Evolutionary conservation across 192 early-diverging fungal species (phyloP), one percentile per base, ranked within the genome.

Genomic region (Backusella psychrophila): DNA sequence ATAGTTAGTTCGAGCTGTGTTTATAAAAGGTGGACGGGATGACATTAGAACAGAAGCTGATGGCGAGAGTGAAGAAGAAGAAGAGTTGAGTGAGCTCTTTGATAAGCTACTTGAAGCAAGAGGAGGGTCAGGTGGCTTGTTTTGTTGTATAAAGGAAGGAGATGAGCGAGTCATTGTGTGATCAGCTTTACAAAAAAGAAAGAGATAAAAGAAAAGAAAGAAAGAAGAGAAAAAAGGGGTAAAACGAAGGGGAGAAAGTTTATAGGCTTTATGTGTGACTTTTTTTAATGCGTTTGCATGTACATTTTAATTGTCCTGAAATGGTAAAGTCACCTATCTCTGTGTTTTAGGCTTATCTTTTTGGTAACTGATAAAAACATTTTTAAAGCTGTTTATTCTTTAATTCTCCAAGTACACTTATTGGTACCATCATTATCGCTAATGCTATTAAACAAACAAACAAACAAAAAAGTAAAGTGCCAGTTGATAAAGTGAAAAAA

Each of bases 261-360:
- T 73, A 49, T 78, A 39, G 42, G n/a, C 44, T 39, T 71, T 2
- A 38, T 34, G 17, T 71, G 69, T 69, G 68, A 69, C 68, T 69
- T 42, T 15, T 35, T 29, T 26, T 39, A 39, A 67, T 69, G 31
- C 34, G 35, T n/a, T 44, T 21, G n/a, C 52, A 53, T 52, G 52
- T 19, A n/a, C 17, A 53, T 53, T 53, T 59, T 59, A 59, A 59
- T 26, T 59, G 21, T 35, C 38, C 34, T 44, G 42, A 44, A 71
- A 29, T 69, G 41, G 15, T 21, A 35, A 68, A 66, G 66, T 11
- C 8, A 5, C 34, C 17, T 38, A 39, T 69, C 38, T 35, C 26
- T 17, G 3, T 17, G 41, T 39, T 39, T 39, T 11, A 5, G 7
- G 36, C 68, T 39, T 49, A 41, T 11, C 68, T 41, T 3, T 3